Evolutionary conservation across 2,329 filamentous ascomycete genomes (phyloP).

Genomic region (Nigrospora oryzae): DNA sequence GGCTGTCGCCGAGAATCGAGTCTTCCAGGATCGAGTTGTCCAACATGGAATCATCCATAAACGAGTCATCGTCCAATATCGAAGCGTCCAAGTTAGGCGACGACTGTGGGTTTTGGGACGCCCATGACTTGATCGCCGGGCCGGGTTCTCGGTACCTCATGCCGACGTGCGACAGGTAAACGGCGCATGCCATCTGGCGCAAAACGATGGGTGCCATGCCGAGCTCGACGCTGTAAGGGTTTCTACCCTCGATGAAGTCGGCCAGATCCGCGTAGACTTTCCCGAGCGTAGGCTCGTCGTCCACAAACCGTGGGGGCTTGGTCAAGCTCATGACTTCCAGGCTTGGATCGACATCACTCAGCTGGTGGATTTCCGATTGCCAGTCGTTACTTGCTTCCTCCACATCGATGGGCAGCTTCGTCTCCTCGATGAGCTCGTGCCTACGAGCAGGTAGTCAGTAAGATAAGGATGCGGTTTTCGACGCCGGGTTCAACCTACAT

Average conservation of each 20-base stretch:
- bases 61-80: too few species aligned
- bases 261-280: constrained; percentile 12
- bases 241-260: constrained; percentile 1
- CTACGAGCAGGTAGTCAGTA: background rate
- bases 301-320: constrained; percentile 6
- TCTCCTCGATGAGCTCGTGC: constrained; percentile 2
- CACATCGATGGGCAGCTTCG: constrained; percentile 6
- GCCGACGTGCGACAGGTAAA: constrained; percentile 17
- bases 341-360: constrained; percentile 11
- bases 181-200: constrained; percentile 16
- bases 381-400: constrained; percentile 11
- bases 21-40: constrained; percentile 7
- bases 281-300: constrained; percentile 7
- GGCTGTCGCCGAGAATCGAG: constrained; percentile 14
- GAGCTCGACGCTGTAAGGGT: constrained; percentile 5
- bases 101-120: background rate
- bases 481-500: constrained; percentile 7
- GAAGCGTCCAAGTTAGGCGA: background rate
- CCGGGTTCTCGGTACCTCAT: constrained; percentile 8
- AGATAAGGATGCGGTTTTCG: background rate
- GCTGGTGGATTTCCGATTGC: constrained; percentile 14
- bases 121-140: background rate
- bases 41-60: too few species aligned
- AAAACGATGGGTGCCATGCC: constrained; percentile 5
- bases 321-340: constrained; percentile 10